Conservation (phyloP, 1,284 basidiomycete species). For the Cystobasidium pallidum region DNA sequence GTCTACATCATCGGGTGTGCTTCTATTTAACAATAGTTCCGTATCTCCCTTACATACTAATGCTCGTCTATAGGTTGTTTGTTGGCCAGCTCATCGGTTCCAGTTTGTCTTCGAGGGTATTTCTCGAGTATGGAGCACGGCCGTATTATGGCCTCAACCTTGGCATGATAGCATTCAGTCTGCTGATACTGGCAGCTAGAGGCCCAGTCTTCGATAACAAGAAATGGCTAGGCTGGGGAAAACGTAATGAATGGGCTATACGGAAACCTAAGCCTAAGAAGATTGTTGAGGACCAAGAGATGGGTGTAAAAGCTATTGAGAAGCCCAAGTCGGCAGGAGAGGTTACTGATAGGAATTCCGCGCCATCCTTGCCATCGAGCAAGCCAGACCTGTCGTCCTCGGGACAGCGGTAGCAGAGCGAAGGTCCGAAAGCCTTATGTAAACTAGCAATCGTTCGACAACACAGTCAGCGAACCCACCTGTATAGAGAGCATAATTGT, state of each 20-base stretch:
- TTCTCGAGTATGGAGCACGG: constrained; percentile 25
- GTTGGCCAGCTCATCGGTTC: constrained; percentile 43
- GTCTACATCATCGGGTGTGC: constrained; percentile 62
- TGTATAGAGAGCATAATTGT: too few relatives aligned
- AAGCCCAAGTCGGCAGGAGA: neutral
- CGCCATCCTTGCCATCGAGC: too few relatives aligned
- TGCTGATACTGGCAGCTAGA: constrained; percentile 9
- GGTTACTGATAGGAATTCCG: too few relatives aligned
- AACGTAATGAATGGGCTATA: constrained; percentile 29
- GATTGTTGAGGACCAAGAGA: constrained; percentile 17
- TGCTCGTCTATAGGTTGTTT: constrained; percentile 35
- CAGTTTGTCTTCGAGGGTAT: constrained; percentile 20
- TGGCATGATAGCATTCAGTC: constrained; percentile 21
- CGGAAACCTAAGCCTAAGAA: constrained; percentile 32
- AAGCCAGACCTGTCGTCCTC: neutral
- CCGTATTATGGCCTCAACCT: constrained; percentile 32
- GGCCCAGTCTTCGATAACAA: constrained; percentile 33
- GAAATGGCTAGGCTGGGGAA: constrained; percentile 43
- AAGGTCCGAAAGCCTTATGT: neutral
- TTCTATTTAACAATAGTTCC: constrained; percentile 58
- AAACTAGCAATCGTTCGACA: too few relatives aligned
- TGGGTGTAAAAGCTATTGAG: neutral
- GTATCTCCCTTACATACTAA: constrained; percentile 46
- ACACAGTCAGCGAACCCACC: too few relatives aligned
- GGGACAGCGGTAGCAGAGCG: neutral